Base-by-base conservation (phyloP, 1,284 basidiomycete species). In the Melampsora americana region DNA sequence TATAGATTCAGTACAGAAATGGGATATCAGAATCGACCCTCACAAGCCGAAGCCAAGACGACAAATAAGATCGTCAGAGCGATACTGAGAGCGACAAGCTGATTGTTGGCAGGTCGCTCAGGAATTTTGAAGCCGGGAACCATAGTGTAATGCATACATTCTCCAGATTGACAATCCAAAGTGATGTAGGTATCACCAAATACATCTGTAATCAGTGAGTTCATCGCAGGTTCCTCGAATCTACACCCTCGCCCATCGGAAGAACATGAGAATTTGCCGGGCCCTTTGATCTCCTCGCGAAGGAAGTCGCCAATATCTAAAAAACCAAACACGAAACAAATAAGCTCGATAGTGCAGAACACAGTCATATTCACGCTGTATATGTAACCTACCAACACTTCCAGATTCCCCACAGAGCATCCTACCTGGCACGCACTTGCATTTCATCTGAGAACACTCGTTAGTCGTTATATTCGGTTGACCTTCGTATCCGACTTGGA, bases 331-430 rank as follows among this genome's bases (percentile, higher is more conserved):
- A 62, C 18, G n/a, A 28, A 9, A 56, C n/a, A 56, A 23, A 3
- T 56, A 20, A 56, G 28, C 9, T 48, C 42, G 28, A 73, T 39
- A 44, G 32, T 50, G 64, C 66, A 44, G 32, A 53, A 30, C 44
- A 75, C 9, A 53, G 65, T 48, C 26, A 44, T 46, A 48, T 78
- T 53, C 18, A 20, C 11, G 30, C 16, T 0, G 20, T 5, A n/a
- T 48, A 23, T 0, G 12, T 26, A 4, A 86, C 91, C 79, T 79
- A 93, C 92, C 92, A 78, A 99, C 89, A 81, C 92, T 95, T 16
- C 95, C 95, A 68, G 92, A 88, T 82, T 99, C 93, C 14, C 95
- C 95, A 80, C 95, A 99, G 5, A 99, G 88, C 86, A 98, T 98
- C 64, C 92, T 86, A 2, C 88, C 93, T 0, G 95, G 92, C 14